Evolutionary conservation across 1,139 yeast species (phyloP).

Genomic region (Candida dubliniensis): DNA sequence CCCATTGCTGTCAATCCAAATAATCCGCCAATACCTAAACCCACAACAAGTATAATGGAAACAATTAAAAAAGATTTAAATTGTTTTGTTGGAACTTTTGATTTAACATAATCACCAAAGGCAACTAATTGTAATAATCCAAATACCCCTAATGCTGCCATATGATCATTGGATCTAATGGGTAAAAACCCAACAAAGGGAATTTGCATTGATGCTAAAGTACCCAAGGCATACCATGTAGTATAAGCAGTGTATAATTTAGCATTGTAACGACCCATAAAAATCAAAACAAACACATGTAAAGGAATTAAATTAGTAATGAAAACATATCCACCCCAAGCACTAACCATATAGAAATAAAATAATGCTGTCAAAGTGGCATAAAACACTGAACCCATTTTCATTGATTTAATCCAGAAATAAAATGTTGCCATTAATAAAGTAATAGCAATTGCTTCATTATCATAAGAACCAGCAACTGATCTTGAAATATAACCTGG

Average conservation of each 20-base stretch:
- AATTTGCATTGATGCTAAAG: constrained; percentile 97
- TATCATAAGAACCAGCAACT: constrained; percentile 98
- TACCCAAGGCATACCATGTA: constrained; percentile 96
- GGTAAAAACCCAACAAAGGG: constrained; percentile 98
- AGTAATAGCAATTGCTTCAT: constrained; percentile 98
- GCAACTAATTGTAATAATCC: constrained; percentile 92
- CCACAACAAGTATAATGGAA: constrained; percentile 54
- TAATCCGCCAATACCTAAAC: constrained; percentile 68
- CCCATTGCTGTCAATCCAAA: constrained; percentile 85
- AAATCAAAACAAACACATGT: constrained; percentile 84
- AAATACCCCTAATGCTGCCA: constrained; percentile 97
- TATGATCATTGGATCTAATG: constrained; percentile 94
- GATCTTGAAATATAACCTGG: constrained; percentile 98
- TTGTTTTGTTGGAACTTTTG: constrained; percentile 69
- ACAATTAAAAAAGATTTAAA: constrained; percentile 72
- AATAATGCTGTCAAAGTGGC: constrained; percentile 83
- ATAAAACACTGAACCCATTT: constrained; percentile 84
- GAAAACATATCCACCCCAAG: constrained; percentile 99
- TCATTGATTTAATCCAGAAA: constrained; percentile 93
- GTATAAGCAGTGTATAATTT: constrained; percentile 87
- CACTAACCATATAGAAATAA: constrained; percentile 98
- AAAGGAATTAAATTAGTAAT: constrained; percentile 96
- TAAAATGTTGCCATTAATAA: constrained; percentile 92
- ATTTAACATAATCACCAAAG: constrained; percentile 77
- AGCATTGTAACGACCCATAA: constrained; percentile 92